Percentiles rank a stretch among this genome's conserved stretches.
phyloP scores from a whole-genome alignment of 129 eudicot genomes.

The Arctium lappa region DNA sequence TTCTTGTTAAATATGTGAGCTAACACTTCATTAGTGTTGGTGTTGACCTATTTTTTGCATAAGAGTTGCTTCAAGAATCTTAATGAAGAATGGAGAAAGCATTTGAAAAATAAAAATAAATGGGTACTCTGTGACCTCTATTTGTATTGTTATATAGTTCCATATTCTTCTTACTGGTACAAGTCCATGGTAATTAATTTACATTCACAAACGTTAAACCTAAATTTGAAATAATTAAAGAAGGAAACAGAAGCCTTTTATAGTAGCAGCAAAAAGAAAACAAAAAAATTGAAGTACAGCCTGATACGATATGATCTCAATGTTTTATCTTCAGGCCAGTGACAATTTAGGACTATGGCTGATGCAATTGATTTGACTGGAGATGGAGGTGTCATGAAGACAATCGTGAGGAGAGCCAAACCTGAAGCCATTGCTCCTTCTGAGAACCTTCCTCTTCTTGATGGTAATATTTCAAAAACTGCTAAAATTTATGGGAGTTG shows the following conservation, averaged over 20 bases:
- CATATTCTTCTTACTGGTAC: neutral
- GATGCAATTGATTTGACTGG: conserved; percentile 80
- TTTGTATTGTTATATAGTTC: neutral
- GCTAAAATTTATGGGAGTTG: neutral
- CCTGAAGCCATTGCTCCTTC: conserved; percentile 85
- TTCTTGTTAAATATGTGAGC: neutral
- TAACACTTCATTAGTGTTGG: neutral
- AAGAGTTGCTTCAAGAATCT: neutral
- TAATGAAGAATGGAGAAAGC: neutral
- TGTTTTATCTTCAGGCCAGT: conserved; percentile 30
- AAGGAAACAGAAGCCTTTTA: neutral
- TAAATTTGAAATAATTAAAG: neutral
- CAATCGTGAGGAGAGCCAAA: conserved; percentile 66
- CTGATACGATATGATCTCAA: neutral
- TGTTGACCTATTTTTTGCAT: neutral
- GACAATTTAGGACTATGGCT: conserved; percentile 48
- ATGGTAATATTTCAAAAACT: conserved; percentile 49
- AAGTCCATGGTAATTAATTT: neutral
- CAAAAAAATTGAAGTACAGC: neutral
- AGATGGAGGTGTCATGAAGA: conserved; percentile 97
- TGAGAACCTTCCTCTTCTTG: conserved; percentile 83
- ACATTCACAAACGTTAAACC: neutral
- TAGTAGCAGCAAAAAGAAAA: neutral
- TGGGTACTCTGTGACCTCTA: neutral
- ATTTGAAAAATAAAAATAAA: too few relatives aligned